Evolutionary conservation across 352 stramenopile genomes (phyloP).

Genomic region (Achlya hypogyna): DNA sequence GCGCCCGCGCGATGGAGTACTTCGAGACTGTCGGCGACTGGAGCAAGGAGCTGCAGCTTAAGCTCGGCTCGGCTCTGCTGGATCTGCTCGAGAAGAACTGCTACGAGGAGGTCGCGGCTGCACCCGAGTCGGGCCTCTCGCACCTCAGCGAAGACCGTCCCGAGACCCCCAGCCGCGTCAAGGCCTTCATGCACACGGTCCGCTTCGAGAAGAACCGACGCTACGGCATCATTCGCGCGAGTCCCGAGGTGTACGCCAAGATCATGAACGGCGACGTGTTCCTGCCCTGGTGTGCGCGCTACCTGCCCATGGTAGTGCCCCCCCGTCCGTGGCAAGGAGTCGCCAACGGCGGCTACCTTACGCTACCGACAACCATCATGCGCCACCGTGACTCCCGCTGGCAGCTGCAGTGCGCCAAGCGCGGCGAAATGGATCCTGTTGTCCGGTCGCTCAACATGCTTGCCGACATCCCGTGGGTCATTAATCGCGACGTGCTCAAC

Average conservation of each 20-base stretch:
- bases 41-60: slow-evolving; percentile 83
- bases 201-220: slow-evolving; percentile 73
- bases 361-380: slow-evolving; percentile 90
- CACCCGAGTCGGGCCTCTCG: slow-evolving; percentile 30
- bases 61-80: slow-evolving; percentile 77
- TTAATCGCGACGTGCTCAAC: slow-evolving; percentile 92
- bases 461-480: slow-evolving; percentile 88
- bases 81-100: slow-evolving; percentile 75
- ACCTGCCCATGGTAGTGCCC: slow-evolving; percentile 95
- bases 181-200: slow-evolving; percentile 65
- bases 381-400: slow-evolving; percentile 69
- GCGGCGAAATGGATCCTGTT: slow-evolving; percentile 75
- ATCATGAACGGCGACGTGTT: slow-evolving; percentile 52
- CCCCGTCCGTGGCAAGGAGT: slow-evolving; percentile 86
- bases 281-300: slow-evolving; percentile 71
- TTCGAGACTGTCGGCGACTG: slow-evolving; percentile 73
- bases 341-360: slow-evolving; percentile 89
- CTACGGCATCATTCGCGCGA: slow-evolving; percentile 47
- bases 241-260: slow-evolving; percentile 40
- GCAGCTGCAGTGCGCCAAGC: slow-evolving; percentile 84
- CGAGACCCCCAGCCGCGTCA: slow-evolving; percentile 21
- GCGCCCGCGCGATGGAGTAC: slow-evolving; percentile 43
- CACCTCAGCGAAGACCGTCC: slow-evolving; percentile 28
- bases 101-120: slow-evolving; percentile 28
- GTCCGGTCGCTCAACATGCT: slow-evolving; percentile 90